Evolutionary conservation across 1,284 basidiomycete species (phyloP).

Genomic region (Amylostereum chailletii): DNA sequence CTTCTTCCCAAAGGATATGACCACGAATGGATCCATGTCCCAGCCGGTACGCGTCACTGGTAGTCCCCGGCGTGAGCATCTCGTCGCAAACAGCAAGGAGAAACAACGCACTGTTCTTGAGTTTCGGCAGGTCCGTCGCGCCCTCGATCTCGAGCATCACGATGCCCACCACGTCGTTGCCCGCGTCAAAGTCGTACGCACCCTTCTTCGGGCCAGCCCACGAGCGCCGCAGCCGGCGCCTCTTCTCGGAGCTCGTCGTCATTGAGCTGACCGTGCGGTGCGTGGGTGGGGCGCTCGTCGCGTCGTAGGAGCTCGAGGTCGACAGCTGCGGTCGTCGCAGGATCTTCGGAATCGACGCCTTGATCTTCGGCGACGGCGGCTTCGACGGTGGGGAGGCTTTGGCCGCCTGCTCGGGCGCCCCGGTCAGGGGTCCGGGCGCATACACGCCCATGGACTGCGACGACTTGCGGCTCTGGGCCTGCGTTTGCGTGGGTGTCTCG

Average conservation of each 20-base stretch:
- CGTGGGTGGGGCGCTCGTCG: conserved; percentile 9
- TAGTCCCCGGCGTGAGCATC: conserved; percentile 1
- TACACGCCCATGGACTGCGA: not conserved
- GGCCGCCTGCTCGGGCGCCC: conserved; percentile 12
- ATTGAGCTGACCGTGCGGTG: conserved; percentile 4
- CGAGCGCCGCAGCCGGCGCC: conserved; percentile 15
- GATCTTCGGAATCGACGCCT: conserved; percentile 23
- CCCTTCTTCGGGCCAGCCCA: conserved; percentile 27
- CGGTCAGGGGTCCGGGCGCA: conserved; percentile 10
- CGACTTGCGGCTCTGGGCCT: conserved; percentile 7
- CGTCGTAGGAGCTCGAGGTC: conserved; percentile 24
- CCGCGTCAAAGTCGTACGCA: conserved; percentile 61
- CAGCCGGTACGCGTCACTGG: conserved; percentile 77
- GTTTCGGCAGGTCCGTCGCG: conserved; percentile 77
- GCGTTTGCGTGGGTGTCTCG: conserved; percentile 6
- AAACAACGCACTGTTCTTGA: conserved; percentile 71
- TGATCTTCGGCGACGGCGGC: conserved; percentile 18
- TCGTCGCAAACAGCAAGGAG: conserved; percentile 1
- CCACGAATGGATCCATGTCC: conserved; percentile 98
- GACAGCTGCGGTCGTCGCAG: conserved; percentile 26
- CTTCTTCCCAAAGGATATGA: conserved; percentile 94
- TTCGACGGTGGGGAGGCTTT: conserved; percentile 17
- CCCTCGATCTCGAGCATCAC: conserved; percentile 72
- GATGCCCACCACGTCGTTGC: conserved; percentile 83
- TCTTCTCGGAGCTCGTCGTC: conserved; percentile 14